Conservation (phyloP, 192 early-diverging fungal genomes). For the Coemansia sp. region DNA sequence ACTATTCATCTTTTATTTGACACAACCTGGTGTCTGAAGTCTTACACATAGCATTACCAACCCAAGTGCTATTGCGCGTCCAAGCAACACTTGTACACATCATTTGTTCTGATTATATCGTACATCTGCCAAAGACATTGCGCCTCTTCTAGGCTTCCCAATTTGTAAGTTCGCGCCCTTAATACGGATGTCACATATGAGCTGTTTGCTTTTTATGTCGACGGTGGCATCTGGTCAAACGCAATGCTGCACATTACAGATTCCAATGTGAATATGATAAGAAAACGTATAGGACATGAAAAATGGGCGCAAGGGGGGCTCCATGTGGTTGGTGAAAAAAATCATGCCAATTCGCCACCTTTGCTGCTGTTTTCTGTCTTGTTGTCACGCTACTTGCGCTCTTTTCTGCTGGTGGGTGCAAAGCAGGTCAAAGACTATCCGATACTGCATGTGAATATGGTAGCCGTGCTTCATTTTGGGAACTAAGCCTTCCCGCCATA, state of each 20-base stretch:
- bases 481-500: conserved; percentile 1
- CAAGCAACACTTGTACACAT: no score
- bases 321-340: not conserved
- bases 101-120: not conserved
- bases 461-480: not conserved
- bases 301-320: not conserved
- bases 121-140: not conserved
- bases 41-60: no score
- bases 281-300: not conserved
- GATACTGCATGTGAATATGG: not conserved
- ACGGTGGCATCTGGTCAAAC: not conserved
- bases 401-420: not conserved
- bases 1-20: not conserved
- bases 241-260: not conserved
- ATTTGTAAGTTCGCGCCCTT: not conserved
- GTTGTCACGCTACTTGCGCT: not conserved
- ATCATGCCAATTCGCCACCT: conserved; percentile 1
- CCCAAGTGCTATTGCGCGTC: no score
- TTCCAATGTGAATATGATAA: not conserved
- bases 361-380: not conserved
- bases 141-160: not conserved
- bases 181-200: not conserved
- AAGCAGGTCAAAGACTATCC: not conserved
- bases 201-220: not conserved
- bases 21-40: not conserved